Evolutionary conservation across 129 eudicot species (phyloP).

Genomic region (Calendula officinalis): DNA sequence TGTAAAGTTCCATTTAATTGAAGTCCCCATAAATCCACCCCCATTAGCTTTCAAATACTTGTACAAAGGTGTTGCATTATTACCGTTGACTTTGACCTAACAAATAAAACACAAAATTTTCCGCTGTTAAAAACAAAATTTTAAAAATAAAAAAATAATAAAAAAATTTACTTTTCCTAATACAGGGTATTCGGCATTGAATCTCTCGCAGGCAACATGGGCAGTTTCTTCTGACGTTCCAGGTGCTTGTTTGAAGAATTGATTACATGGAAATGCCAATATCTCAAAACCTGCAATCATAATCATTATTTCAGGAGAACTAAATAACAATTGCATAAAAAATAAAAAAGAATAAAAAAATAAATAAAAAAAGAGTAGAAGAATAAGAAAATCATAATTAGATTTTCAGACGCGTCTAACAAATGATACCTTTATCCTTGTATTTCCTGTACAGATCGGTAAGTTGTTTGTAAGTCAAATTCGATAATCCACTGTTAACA

Average conservation of each 20-base stretch:
- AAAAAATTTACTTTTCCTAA: constrained; percentile 77
- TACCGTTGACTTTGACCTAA: constrained; percentile 69
- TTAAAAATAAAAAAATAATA: no score
- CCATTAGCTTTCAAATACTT: constrained; percentile 63
- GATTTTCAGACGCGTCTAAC: no score
- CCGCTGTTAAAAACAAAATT: no score
- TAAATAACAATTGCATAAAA: no score
- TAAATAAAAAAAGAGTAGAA: no score
- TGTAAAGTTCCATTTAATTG: constrained; percentile 87
- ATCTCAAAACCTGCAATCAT: constrained; percentile 59
- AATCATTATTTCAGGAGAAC: no score
- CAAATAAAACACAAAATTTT: neutral
- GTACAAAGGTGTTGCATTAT: constrained; percentile 62
- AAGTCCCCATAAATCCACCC: constrained; percentile 51
- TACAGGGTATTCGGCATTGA: constrained; percentile 86
- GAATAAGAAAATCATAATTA: no score
- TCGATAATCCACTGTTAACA: constrained; percentile 58
- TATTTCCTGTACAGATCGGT: constrained; percentile 57
- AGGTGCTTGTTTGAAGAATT: constrained; percentile 78
- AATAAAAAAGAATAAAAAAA: no score
- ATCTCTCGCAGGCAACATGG: constrained; percentile 69
- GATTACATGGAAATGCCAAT: constrained; percentile 93
- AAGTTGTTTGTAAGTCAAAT: constrained; percentile 58
- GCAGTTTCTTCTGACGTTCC: constrained; percentile 56
- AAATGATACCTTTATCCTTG: constrained; percentile 66